Base-by-base conservation (phyloP, 2,329 filamentous ascomycete species). In the Didymella lethalis region DNA sequence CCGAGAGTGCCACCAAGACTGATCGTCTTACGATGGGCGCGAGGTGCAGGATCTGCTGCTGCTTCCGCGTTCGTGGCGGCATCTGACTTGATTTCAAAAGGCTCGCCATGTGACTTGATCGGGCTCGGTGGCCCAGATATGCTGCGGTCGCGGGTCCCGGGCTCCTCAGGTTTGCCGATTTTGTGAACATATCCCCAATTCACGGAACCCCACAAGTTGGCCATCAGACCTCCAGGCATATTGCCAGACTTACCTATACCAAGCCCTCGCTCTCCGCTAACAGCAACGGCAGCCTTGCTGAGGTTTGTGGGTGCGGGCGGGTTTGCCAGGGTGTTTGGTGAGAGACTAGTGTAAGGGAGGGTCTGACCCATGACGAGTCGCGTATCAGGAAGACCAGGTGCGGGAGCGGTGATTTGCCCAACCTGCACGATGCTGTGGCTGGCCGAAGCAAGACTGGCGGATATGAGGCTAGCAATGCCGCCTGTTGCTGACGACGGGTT, bases 141-240 rank as follows among this genome's bases (percentile, higher is more conserved):
- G 43, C 67, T 73, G 23, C 70, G 67, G 26, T 77, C 72, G 10
- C 66, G 68, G 16, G 51, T 60, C 4, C 53, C 47, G 7, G 77
- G 77, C 28, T 81, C 67, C n/a, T 85, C 83, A 45, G 85, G 84
- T 20, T 81, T 78, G 65, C 85, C 85, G 34, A 90, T 74, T 32
- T 84, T 82, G 64, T 90, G 89, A 58, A 90, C 79, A 63, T 86
- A 85, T 14, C 86, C 86, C 91, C 93, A 97, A 46, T 93, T 89
- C 56, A 88, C 90, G 70, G 89, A 96, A 48, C 94, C 94, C 94
- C 94, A 98, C 55, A 96, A 85, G 74, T 98, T 98, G 31, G 93
- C 93, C 81, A 97, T 86, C 61, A 97, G 88, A 14, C 92, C 92
- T 48, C 90, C 91, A 1, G 93, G 92, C 78, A 97, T 87, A 23